These are phyloP conservation scores for Fusarium agapanthi DNA, from an alignment of 2,329 filamentous ascomycete species.

Conservation along the genomic window DNA sequence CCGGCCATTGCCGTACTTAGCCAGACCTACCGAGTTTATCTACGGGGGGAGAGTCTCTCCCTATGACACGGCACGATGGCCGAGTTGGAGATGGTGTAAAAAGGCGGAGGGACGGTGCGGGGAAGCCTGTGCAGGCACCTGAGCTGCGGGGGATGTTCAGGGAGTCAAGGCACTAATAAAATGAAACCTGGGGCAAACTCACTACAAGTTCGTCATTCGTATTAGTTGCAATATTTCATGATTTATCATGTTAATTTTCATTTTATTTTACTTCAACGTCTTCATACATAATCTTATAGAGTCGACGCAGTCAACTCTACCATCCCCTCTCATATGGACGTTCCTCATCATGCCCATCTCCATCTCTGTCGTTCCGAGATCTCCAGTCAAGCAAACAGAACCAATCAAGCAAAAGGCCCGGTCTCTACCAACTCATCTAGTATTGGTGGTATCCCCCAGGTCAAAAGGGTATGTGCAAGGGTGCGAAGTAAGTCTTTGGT, in stretches of 20 bases:
- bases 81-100: conserved; percentile 14
- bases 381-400: conserved; percentile 21
- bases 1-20: conserved; percentile 50
- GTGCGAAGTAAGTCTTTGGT: not conserved
- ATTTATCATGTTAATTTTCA: conserved; percentile 4
- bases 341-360: not conserved
- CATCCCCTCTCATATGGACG: conserved; percentile 3
- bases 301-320: conserved; percentile 33
- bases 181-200: conserved; percentile 12
- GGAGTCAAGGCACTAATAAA: conserved; percentile 6
- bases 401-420: conserved; percentile 11
- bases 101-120: conserved; percentile 22
- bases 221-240: not conserved
- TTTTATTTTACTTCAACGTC: conserved; percentile 18
- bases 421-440: conserved; percentile 22
- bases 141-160: conserved; percentile 7
- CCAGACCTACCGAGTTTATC: conserved; percentile 34
- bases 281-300: conserved; percentile 18
- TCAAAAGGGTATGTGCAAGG: conserved; percentile 37
- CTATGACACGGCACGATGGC: not conserved
- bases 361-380: conserved; percentile 16
- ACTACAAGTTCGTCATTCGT: not conserved
- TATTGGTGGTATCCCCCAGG: conserved; percentile 1
- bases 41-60: not conserved
- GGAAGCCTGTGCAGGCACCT: conserved; percentile 18